Percentiles rank a stretch among this genome's conserved stretches.
Conservation (phyloP, 129 eudicot genomes). For the Helianthus tuberosus region DNA sequence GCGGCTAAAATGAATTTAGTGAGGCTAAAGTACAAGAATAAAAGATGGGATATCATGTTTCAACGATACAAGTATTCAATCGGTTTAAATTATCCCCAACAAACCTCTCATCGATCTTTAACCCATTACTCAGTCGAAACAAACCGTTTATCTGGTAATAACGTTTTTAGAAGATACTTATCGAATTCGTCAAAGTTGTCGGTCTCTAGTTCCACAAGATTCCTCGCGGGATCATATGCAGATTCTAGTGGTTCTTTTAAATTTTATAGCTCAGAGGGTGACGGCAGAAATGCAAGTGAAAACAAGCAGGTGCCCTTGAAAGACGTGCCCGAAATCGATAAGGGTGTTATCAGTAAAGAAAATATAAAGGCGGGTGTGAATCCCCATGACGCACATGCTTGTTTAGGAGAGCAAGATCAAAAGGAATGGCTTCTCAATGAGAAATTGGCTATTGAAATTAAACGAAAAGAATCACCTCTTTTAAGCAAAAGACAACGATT, state of each 20-base stretch:
- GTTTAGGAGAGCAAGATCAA: constrained; percentile 92
- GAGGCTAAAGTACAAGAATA: constrained; percentile 60
- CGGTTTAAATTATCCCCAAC: constrained; percentile 32
- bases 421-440: constrained; percentile 91
- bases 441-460: constrained; percentile 81
- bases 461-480: constrained; percentile 81
- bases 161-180: constrained; percentile 42
- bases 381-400: constrained; percentile 75
- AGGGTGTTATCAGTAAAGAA: constrained; percentile 33
- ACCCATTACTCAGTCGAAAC: constrained; percentile 24
- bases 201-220: constrained; percentile 26
- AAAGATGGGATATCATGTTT: constrained; percentile 61
- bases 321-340: constrained; percentile 47
- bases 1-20: constrained; percentile 70
- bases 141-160: constrained; percentile 25
- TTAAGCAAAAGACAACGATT: constrained; percentile 67
- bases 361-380: constrained; percentile 36
- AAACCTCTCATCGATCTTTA: constrained; percentile 29
- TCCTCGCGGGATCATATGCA: constrained; percentile 36
- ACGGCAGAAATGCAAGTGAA: constrained; percentile 77
- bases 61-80: constrained; percentile 51
- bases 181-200: constrained; percentile 39
- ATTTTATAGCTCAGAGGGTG: constrained; percentile 83
- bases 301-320: constrained; percentile 52
- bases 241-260: constrained; percentile 40